These are phyloP conservation scores for Begonia fuchsioides DNA, from an alignment of 306 rosid species.

Conservation along the genomic window DNA sequence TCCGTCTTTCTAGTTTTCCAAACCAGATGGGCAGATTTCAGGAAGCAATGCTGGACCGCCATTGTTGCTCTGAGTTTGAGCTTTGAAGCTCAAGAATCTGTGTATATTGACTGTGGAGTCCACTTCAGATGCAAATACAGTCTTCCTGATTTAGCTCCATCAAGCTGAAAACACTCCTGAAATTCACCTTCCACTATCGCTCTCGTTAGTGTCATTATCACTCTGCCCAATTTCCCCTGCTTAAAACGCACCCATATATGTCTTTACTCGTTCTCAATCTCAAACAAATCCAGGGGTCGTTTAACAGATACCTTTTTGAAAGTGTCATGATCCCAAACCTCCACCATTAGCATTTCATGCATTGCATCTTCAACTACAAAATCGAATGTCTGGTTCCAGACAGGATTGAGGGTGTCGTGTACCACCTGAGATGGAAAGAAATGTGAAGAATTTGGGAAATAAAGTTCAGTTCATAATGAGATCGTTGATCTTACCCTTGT, in stretches of 20 bases:
- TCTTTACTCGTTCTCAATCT: neutral
- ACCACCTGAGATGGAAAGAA: constrained; percentile 41
- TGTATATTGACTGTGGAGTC: constrained; percentile 43
- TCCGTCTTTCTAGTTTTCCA: too few species aligned
- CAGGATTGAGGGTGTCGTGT: constrained; percentile 64
- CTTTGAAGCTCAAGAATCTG: constrained; percentile 18
- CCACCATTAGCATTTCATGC: constrained; percentile 68
- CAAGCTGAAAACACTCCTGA: constrained; percentile 32
- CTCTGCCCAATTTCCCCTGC: constrained; percentile 72
- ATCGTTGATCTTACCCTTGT: constrained; percentile 59
- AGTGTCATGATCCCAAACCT: constrained; percentile 90
- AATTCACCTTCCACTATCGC: constrained; percentile 60
- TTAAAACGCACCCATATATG: neutral
- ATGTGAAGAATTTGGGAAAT: neutral
- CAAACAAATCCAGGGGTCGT: neutral
- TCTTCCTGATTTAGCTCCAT: constrained; percentile 62
- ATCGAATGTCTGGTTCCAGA: constrained; percentile 93
- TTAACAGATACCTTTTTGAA: constrained; percentile 64
- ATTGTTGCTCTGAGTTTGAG: too few species aligned
- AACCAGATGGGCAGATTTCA: too few species aligned
- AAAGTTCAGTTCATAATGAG: too few species aligned
- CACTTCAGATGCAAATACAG: constrained; percentile 45
- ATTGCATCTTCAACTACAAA: constrained; percentile 91
- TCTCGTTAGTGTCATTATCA: constrained; percentile 65
- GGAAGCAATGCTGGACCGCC: too few species aligned